Conservation (phyloP, 176 grass and related monocot genomes). For the Calamus simplicifolius region DNA sequence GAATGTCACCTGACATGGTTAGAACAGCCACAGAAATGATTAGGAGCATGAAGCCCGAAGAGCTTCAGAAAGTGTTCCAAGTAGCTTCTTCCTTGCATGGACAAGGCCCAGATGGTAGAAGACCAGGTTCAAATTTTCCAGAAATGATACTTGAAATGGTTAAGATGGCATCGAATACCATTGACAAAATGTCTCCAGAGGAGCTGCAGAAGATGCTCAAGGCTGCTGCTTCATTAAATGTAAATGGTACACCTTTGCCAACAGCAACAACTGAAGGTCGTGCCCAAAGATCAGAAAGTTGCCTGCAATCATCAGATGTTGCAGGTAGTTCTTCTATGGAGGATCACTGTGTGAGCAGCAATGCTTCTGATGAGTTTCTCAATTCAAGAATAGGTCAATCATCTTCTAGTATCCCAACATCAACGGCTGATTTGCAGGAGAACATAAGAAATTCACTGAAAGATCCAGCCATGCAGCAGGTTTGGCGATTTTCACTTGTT, state of each 20-base stretch:
- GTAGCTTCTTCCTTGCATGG: constrained; percentile 64
- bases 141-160: constrained; percentile 89
- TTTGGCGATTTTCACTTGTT: constrained; percentile 4
- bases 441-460: constrained; percentile 75
- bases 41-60: constrained; percentile 84
- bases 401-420: constrained; percentile 28
- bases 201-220: constrained; percentile 79
- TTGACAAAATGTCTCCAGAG: constrained; percentile 78
- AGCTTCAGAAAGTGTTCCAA: constrained; percentile 88
- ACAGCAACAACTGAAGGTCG: constrained; percentile 21
- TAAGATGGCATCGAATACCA: constrained; percentile 78
- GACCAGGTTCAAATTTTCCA: constrained; percentile 55
- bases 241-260: constrained; percentile 25
- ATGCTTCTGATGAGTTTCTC: constrained; percentile 18
- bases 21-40: constrained; percentile 78
- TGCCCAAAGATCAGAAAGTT: constrained; percentile 21
- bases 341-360: constrained; percentile 6
- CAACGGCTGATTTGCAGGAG: constrained; percentile 57
- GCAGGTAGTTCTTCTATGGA: neutral
- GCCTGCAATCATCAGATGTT: constrained; percentile 17
- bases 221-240: constrained; percentile 60
- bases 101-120: constrained; percentile 36
- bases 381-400: constrained; percentile 37
- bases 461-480: constrained; percentile 94
- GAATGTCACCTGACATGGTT: constrained; percentile 83